Percentiles rank a stretch among this genome's conserved stretches.
phyloP scores from a whole-genome alignment of 495 filamentous ascomycete species.

The Aspergillus incahuasiensis region DNA sequence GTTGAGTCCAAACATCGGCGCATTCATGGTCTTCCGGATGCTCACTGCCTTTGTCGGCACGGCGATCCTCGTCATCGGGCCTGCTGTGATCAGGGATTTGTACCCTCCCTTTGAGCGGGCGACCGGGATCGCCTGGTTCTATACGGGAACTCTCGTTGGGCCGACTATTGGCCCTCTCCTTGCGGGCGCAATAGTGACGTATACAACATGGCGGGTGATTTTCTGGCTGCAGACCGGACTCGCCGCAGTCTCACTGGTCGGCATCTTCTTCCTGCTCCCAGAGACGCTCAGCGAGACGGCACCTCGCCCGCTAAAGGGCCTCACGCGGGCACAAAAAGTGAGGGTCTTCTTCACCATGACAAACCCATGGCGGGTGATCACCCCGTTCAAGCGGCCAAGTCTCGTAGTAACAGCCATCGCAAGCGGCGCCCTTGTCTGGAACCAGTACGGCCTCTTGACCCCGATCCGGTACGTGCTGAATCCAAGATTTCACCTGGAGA shows the following conservation, averaged over 20 bases:
- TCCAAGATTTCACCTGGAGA: slow-evolving; percentile 62
- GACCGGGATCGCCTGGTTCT: slow-evolving; percentile 12
- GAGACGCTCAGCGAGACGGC: slow-evolving; percentile 7
- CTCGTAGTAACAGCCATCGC: slow-evolving; percentile 58
- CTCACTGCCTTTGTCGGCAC: slow-evolving; percentile 12
- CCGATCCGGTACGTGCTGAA: slow-evolving; percentile 73
- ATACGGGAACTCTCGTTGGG: slow-evolving; percentile 11
- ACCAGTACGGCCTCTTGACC: slow-evolving; percentile 67
- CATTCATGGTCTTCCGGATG: slow-evolving; percentile 19
- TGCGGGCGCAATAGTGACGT: slow-evolving; percentile 15
- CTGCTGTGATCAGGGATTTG: slow-evolving; percentile 11
- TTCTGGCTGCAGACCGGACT: slow-evolving; percentile 17
- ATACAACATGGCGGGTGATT: slow-evolving; percentile 16
- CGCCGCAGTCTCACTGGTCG: neutral
- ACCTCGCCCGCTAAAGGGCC: slow-evolving; percentile 1
- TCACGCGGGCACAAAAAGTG: neutral
- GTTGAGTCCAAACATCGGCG: slow-evolving; percentile 11
- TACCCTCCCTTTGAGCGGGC: slow-evolving; percentile 13
- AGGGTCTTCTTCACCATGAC: slow-evolving; percentile 8
- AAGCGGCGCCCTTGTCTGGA: slow-evolving; percentile 61
- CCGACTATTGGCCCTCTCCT: slow-evolving; percentile 13
- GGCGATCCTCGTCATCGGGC: slow-evolving; percentile 12
- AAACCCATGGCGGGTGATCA: slow-evolving; percentile 11
- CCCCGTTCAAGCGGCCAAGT: slow-evolving; percentile 58
- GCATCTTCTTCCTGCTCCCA: slow-evolving; percentile 6